Conservation (phyloP, 148 eudicot species). For the Chenopodium suecicum region DNA sequence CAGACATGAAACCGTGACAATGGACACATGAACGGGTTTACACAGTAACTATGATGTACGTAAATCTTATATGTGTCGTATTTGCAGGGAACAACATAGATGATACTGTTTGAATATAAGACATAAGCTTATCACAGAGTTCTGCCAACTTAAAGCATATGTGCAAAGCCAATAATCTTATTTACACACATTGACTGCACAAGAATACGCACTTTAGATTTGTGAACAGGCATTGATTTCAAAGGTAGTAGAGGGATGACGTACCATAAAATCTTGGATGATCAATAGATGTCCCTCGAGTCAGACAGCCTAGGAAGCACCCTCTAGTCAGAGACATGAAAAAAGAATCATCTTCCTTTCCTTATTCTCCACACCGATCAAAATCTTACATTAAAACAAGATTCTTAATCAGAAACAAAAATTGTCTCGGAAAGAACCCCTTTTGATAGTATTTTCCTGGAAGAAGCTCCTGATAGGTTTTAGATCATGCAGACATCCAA, state of each 20-base stretch:
- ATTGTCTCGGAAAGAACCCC: not conserved
- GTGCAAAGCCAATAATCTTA: not conserved
- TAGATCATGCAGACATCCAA: not conserved
- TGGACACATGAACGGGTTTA: no score
- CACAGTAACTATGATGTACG: no score
- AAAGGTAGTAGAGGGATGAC: conserved; percentile 11
- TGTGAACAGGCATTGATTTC: not conserved
- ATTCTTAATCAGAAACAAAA: conserved; percentile 10
- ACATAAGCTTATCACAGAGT: not conserved
- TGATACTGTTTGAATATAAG: not conserved
- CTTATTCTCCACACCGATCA: not conserved
- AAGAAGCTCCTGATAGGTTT: conserved; percentile 4
- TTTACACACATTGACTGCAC: not conserved
- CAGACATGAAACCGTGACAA: no score
- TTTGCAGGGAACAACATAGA: not conserved
- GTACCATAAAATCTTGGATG: conserved; percentile 19
- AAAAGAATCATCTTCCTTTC: not conserved
- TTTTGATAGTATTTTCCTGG: not conserved
- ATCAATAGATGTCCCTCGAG: not conserved
- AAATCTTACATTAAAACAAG: not conserved
- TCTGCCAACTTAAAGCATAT: not conserved
- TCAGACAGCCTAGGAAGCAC: not conserved
- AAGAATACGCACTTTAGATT: not conserved
- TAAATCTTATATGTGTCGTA: not conserved
- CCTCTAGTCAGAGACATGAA: not conserved